Conservation (phyloP, 2,329 filamentous ascomycete genomes). For the Cyphellophora europaea region DNA sequence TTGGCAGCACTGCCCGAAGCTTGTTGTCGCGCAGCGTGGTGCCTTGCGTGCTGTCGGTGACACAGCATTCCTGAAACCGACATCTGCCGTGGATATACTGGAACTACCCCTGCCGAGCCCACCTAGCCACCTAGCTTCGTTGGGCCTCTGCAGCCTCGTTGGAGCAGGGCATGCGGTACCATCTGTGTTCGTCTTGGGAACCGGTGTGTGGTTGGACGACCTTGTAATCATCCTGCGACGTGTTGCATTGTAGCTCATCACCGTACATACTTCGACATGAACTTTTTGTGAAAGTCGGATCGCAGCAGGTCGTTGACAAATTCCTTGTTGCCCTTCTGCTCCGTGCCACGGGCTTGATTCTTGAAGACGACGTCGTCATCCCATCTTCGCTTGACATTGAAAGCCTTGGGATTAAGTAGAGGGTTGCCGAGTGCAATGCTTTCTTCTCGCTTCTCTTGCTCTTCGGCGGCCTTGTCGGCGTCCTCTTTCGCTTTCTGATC, state of each 20-base stretch:
- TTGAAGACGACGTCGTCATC: constrained; percentile 99
- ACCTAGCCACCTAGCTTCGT: too few relatives aligned
- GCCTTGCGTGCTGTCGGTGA: too few relatives aligned
- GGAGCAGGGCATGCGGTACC: too few relatives aligned
- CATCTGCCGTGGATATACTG: too few relatives aligned
- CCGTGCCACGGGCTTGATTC: constrained; percentile 91
- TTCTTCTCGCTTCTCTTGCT: constrained; percentile 73
- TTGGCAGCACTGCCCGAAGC: too few relatives aligned
- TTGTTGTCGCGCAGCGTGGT: too few relatives aligned
- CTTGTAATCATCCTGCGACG: too few relatives aligned
- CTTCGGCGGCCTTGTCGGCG: constrained; percentile 66
- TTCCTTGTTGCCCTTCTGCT: constrained; percentile 83
- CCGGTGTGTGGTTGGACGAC: neutral
- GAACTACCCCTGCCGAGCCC: too few relatives aligned
- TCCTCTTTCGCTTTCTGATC: constrained; percentile 77
- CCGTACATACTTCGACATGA: constrained; percentile 61
- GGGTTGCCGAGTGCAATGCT: constrained; percentile 92
- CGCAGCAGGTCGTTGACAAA: constrained; percentile 94
- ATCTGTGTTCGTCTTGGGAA: too few relatives aligned
- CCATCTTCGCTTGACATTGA: constrained; percentile 79
- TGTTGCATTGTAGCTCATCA: too few relatives aligned
- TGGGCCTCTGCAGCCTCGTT: too few relatives aligned
- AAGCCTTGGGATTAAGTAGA: constrained; percentile 77
- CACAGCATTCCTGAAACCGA: too few relatives aligned
- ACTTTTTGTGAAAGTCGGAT: constrained; percentile 95